Evolutionary conservation across 139 green algal species (phyloP), one percentile per base, ranked within the genome.

Genomic region (Pedinophyceae sp.): DNA sequence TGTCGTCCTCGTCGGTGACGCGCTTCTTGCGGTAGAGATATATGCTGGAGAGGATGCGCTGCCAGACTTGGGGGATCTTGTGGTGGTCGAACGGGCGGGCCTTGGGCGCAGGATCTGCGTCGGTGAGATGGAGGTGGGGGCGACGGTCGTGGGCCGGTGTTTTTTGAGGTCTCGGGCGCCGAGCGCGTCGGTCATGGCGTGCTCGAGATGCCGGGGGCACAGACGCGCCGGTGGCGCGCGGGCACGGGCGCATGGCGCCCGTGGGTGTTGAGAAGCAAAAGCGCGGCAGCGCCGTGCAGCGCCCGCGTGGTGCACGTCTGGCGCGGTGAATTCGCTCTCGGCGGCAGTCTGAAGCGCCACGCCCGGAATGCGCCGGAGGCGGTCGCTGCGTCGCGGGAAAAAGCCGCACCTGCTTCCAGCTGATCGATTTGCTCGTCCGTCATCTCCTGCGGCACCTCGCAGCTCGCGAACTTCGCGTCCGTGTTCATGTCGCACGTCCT

Each of bases 1-100:
- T 93, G 64, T 94, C 79, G 58, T 95, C 86, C 49, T 94, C 86
- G 29, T 93, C 72, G 66, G 85, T 68, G 39, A 62, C 48, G 54
- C 87, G 92, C 2, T 69, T 68, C 58, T 74, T 66, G 1, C 84
- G 58, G 61, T 94, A 77, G 17, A 70, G 79, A 63, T 83, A 86
- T 27, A 87, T 59, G 64, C 95, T 95, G 26, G 70, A 64, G 18
- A 46, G 52, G 26, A 94, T 60, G 15, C 82, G 67, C 71, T 93
- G 85, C 82, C 81, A 90, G 1, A 94, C 71, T 0, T 77, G 72
- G 5, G 83, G 85, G 17, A 76, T 29, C 54, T 76, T 30, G 56
- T 61, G 46, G 34, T 3, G 25, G 22, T 30, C 22, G 22, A 3
- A 53, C 16, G 22, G 18, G 48, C 23, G 25, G 48, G 16, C 16